Conservation (phyloP, 2,329 filamentous ascomycete genomes). For the Monosporascus ibericus region DNA sequence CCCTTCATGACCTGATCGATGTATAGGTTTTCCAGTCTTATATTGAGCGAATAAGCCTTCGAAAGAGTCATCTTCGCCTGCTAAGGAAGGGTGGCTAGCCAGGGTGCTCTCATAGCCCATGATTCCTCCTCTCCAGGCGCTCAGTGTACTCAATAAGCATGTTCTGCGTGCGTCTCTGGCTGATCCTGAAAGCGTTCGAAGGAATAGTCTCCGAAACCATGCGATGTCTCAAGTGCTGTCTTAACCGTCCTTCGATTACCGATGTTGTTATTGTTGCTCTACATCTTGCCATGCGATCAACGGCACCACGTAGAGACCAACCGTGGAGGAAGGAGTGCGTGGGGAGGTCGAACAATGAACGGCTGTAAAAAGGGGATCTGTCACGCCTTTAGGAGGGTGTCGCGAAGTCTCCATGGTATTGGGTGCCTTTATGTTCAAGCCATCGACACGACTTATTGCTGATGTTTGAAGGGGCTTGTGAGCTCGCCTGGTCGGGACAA, state of each 20-base stretch:
- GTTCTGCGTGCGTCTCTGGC: not conserved
- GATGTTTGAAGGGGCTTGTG: not conserved
- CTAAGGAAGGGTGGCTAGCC: too few species aligned
- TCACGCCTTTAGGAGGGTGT: conserved; percentile 5
- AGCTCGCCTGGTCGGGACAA: not conserved
- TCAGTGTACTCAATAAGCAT: too few species aligned
- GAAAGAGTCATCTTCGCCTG: too few species aligned
- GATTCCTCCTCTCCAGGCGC: too few species aligned
- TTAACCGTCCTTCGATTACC: conserved; percentile 5
- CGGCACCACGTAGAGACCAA: conserved; percentile 15
- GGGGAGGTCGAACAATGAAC: conserved; percentile 12
- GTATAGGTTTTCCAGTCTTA: too few species aligned
- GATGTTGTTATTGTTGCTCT: conserved; percentile 1
- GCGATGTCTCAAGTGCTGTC: conserved; percentile 19
- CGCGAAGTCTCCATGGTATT: conserved; percentile 8
- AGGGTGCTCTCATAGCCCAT: too few species aligned
- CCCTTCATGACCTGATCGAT: not conserved
- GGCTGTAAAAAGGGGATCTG: conserved; percentile 3
- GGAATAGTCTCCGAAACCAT: conserved; percentile 4
- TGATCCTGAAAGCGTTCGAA: not conserved
- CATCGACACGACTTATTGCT: not conserved
- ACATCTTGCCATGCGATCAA: conserved; percentile 6
- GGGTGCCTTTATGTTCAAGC: not conserved
- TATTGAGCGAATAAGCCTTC: too few species aligned
- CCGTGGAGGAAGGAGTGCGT: conserved; percentile 1